These are phyloP conservation scores for Cutaneotrichosporon spelunceum DNA, from an alignment of 1,284 basidiomycete species.

Conservation along the genomic window DNA sequence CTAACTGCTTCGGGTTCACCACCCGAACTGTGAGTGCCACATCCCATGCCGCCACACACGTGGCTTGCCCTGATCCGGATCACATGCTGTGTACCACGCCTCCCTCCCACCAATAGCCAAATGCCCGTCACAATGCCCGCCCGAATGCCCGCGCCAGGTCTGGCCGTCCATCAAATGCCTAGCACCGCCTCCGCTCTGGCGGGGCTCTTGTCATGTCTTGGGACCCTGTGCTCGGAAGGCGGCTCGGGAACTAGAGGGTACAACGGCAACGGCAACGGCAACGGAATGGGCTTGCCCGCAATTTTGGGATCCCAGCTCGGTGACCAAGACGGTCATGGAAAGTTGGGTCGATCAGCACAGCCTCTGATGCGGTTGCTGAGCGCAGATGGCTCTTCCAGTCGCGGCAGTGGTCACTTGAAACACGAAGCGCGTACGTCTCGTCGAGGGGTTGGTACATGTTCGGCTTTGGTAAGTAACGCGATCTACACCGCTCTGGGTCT, in stretches of 20 bases:
- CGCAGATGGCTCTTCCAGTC: constrained; percentile 43
- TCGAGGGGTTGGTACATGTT: constrained; percentile 45
- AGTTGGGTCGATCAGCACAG: neutral
- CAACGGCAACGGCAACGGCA: neutral
- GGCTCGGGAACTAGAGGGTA: neutral
- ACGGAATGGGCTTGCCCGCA: neutral
- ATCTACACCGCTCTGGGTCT: too few relatives aligned
- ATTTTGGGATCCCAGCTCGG: neutral
- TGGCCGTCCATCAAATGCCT: too few relatives aligned
- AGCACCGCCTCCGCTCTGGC: neutral
- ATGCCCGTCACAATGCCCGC: too few relatives aligned
- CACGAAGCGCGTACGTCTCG: constrained; percentile 41
- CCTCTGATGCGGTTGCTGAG: neutral
- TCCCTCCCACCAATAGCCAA: too few relatives aligned
- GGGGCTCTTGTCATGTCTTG: neutral
- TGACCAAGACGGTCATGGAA: neutral
- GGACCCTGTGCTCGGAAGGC: neutral
- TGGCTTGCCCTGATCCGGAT: too few relatives aligned
- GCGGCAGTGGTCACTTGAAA: constrained; percentile 43
- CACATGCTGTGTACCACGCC: too few relatives aligned
- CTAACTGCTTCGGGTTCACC: too few relatives aligned
- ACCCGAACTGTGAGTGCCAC: too few relatives aligned
- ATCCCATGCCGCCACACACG: too few relatives aligned
- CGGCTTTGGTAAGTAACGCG: constrained; percentile 44
- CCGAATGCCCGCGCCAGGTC: too few relatives aligned